These are phyloP conservation scores for Dipteronia sinensis DNA, from an alignment of 345 rosid species.

Conservation along the genomic window DNA sequence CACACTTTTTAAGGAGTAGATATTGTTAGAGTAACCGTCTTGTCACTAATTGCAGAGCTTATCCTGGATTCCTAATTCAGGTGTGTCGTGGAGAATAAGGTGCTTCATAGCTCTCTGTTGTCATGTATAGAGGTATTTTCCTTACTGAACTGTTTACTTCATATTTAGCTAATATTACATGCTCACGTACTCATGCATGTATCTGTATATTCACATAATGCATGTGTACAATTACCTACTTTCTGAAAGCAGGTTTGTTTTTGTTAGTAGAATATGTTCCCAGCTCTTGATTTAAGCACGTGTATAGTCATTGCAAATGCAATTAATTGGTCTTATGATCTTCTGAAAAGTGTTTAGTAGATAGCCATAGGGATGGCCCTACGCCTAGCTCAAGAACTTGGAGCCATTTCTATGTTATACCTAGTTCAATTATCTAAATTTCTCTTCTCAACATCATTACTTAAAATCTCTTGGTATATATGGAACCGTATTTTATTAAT, in stretches of 20 bases:
- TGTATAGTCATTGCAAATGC: not conserved
- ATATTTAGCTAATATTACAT: not conserved
- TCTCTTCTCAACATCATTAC: not conserved
- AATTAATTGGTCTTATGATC: not conserved
- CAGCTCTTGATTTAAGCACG: not conserved
- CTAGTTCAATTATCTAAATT: not conserved
- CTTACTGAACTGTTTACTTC: not conserved
- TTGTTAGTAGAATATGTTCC: not conserved
- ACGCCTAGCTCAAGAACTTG: not conserved
- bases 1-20: constrained; percentile 1
- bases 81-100: constrained; percentile 96
- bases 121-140: constrained; percentile 69
- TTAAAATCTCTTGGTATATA: not conserved
- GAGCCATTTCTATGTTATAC: not conserved
- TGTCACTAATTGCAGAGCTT: constrained; percentile 14
- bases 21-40: not conserved
- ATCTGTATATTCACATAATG: constrained; percentile 1
- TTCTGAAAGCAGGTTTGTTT: not conserved
- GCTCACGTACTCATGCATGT: not conserved
- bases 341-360: not conserved
- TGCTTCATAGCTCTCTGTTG: constrained; percentile 77
- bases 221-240: not conserved
- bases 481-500: not conserved
- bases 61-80: constrained; percentile 44
- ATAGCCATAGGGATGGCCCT: not conserved